These are phyloP conservation scores for Phytopythium mirpurense DNA, from an alignment of 352 stramenopile species.

Conservation along the genomic window DNA sequence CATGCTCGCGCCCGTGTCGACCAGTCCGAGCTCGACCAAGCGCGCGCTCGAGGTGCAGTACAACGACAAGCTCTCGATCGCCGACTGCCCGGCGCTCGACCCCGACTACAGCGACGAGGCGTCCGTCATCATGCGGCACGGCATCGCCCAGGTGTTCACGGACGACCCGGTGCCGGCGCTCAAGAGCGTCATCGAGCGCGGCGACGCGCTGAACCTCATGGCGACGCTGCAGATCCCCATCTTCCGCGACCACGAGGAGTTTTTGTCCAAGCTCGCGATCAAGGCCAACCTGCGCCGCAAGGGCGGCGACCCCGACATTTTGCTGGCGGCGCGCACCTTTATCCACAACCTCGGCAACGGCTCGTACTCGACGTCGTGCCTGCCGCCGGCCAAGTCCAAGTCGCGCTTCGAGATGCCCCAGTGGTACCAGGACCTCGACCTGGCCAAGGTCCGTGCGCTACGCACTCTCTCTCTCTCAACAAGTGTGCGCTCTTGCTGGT, in stretches of 20 bases:
- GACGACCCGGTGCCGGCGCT: conserved; percentile 93
- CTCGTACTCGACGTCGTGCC: conserved; percentile 46
- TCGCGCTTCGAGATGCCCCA: conserved; percentile 70
- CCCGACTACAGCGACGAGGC: conserved; percentile 90
- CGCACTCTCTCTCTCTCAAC: not conserved
- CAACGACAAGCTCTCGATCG: conserved; percentile 94
- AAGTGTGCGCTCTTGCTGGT: not conserved
- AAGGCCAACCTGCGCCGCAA: conserved; percentile 94
- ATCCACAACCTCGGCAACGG: conserved; percentile 69
- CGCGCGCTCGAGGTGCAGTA: conserved; percentile 90
- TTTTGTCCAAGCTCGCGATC: conserved; percentile 94
- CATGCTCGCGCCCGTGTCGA: conserved; percentile 38
- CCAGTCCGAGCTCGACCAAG: conserved; percentile 72
- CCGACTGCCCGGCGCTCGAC: conserved; percentile 97
- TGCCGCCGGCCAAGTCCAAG: conserved; percentile 76
- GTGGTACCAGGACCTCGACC: conserved; percentile 56
- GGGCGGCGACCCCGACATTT: conserved; percentile 95
- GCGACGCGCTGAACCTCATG: conserved; percentile 92
- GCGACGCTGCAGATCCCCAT: conserved; percentile 93
- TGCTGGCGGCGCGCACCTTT: conserved; percentile 89
- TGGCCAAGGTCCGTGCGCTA: conserved; percentile 47
- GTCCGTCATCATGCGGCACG: conserved; percentile 90
- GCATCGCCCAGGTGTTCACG: conserved; percentile 92
- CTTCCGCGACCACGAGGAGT: conserved; percentile 92
- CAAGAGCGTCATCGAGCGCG: conserved; percentile 87